phyloP scores from a whole-genome alignment of 2,329 filamentous ascomycete species.

The Clonostachys sp. region DNA sequence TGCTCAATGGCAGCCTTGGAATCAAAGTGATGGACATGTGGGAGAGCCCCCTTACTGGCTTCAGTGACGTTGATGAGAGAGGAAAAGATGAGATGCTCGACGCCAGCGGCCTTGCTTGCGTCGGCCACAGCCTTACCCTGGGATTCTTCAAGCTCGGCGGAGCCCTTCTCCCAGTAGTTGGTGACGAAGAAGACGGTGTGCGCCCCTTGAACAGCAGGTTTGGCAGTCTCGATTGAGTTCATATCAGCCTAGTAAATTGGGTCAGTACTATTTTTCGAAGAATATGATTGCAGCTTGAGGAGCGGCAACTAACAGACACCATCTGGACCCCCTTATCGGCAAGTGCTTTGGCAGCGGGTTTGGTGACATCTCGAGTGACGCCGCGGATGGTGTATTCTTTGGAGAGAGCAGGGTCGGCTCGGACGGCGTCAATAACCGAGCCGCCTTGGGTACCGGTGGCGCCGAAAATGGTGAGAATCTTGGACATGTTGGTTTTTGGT shows the following conservation, averaged over 20 bases:
- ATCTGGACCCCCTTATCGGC: conserved; percentile 34
- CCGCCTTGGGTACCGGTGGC: conserved; percentile 45
- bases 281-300: background rate
- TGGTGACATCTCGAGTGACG: conserved; percentile 37
- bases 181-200: conserved; percentile 37
- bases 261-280: conserved; percentile 1
- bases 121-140: conserved; percentile 42
- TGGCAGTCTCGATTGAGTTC: conserved; percentile 23
- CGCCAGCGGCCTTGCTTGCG: conserved; percentile 33
- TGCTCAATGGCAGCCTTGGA: conserved; percentile 49
- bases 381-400: conserved; percentile 38
- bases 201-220: conserved; percentile 29
- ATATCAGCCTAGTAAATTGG: conserved; percentile 28
- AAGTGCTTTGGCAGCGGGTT: conserved; percentile 30
- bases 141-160: conserved; percentile 26
- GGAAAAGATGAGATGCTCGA: conserved; percentile 41
- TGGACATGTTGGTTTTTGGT: conserved; percentile 3
- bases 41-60: conserved; percentile 25
- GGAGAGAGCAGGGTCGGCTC: conserved; percentile 38
- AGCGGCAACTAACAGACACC: conserved; percentile 19
- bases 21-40: conserved; percentile 46
- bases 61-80: conserved; percentile 33
- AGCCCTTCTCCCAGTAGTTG: conserved; percentile 28
- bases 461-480: conserved; percentile 36
- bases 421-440: conserved; percentile 37